Conservation (phyloP, 805 yeast genomes). For the Candida saitoana region DNA sequence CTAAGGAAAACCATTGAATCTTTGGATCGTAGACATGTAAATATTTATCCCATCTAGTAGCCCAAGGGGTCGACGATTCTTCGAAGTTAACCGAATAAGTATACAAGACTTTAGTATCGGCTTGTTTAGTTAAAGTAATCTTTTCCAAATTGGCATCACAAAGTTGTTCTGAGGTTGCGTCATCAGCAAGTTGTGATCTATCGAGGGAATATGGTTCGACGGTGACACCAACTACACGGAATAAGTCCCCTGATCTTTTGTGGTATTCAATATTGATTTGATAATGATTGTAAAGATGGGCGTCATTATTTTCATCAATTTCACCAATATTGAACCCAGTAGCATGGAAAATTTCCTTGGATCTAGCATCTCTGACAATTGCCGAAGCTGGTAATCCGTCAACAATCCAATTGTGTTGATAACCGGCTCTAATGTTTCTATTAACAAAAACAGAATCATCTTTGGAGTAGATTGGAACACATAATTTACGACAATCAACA, state of each 20-base stretch:
- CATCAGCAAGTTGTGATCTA: conserved; percentile 23
- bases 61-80: conserved; percentile 80
- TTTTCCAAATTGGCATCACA: conserved; percentile 34
- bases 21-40: conserved; percentile 87
- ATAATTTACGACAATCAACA: conserved; percentile 62
- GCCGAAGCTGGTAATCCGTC: conserved; percentile 95
- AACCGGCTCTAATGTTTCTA: conserved; percentile 75
- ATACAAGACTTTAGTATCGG: conserved; percentile 59
- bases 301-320: conserved; percentile 51
- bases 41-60: conserved; percentile 98
- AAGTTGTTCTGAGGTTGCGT: conserved; percentile 21
- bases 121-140: conserved; percentile 46
- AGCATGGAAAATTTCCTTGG: conserved; percentile 63
- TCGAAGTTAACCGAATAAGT: conserved; percentile 80
- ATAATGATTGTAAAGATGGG: conserved; percentile 77
- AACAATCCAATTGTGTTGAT: conserved; percentile 85
- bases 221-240: conserved; percentile 86
- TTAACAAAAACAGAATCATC: conserved; percentile 73
- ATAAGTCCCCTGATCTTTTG: conserved; percentile 58
- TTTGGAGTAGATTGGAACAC: conserved; percentile 56
- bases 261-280: conserved; percentile 81
- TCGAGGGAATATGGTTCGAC: conserved; percentile 64
- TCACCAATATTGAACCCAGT: conserved; percentile 79
- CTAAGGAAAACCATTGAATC: conserved; percentile 92
- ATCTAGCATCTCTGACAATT: conserved; percentile 50